Evolutionary conservation across 2,329 filamentous ascomycete species (phyloP), one percentile per base, ranked within the genome.

Genomic region (Colletotrichum neosansevieriae): DNA sequence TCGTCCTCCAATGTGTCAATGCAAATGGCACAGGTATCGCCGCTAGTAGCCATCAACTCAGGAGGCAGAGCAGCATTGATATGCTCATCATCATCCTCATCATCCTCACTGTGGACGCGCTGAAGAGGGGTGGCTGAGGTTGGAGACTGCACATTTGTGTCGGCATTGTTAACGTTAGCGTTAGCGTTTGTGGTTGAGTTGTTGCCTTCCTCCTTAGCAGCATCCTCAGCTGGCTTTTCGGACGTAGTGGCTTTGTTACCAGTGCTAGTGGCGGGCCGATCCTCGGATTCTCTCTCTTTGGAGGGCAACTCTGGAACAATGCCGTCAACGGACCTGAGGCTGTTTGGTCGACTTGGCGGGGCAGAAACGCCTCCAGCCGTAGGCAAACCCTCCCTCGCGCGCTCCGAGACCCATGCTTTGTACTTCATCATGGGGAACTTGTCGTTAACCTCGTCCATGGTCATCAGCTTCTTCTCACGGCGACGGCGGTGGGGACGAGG

Each of bases 381-480:
- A 3, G 95, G 91, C 53, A 98, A 83, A 7, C 95, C 96, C 78
- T 97, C 89, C 66, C 91, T 89, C 64, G 94, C 94, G 67, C 95
- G 91, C 63, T 89, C 89, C 6, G 92, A 91, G 67, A 96, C 92
- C 95, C 96, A 99, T 59, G 87, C 89, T 83, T 99, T 98, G 87
- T 99, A 99, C 80, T 98, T 98, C 74, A 90, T 91, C 82, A 98
- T 89, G 0, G 96, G 95, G 75, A 99, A 99, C 74, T 97, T 93
- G 73, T 97, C 94, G 77, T 99, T 98, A 71, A 99, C 96, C 81
- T 99, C 96, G 70, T 99, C 96, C 90, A 98, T 98, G 2, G 92
- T 93, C 96, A 99, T 98, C 73, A 99, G 81, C 79, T 98, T 99
- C 89, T 99, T 99, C 80, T 99, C 96, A 68, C 94, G 89, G 72